These are phyloP conservation scores for Exophiala viscosa DNA, from an alignment of 2,329 filamentous ascomycete species.

Conservation along the genomic window DNA sequence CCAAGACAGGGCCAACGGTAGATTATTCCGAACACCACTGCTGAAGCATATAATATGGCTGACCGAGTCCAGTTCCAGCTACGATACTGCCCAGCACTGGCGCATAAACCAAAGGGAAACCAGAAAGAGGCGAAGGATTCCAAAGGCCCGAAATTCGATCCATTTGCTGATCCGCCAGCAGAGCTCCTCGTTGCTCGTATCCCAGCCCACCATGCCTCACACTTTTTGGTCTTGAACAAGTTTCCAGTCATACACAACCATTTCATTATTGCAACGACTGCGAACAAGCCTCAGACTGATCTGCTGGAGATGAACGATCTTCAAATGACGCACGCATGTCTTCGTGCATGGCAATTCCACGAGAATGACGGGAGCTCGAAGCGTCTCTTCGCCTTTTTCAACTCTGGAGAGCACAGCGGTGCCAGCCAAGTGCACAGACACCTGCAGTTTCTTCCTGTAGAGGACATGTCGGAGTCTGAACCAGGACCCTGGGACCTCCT, in stretches of 20 bases:
- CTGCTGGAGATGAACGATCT: conserved; percentile 43
- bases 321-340: conserved; percentile 39
- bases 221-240: conserved; percentile 47
- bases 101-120: conserved; percentile 38
- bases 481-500: conserved; percentile 45
- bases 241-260: conserved; percentile 48
- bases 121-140: conserved; percentile 4
- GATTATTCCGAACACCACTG: background rate
- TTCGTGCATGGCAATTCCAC: conserved; percentile 38
- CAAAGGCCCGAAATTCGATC: conserved; percentile 37
- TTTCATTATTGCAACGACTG: conserved; percentile 48
- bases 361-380: conserved; percentile 7
- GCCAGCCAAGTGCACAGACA: conserved; percentile 49
- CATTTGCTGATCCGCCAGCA: conserved; percentile 42
- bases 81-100: conserved; percentile 48
- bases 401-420: conserved; percentile 47
- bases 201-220: conserved; percentile 33
- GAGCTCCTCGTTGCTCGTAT: conserved; percentile 43
- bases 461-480: conserved; percentile 37
- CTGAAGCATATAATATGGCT: background rate
- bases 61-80: conserved; percentile 41
- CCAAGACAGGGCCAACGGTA: conserved; percentile 18
- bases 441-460: conserved; percentile 47
- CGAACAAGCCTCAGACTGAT: conserved; percentile 42
- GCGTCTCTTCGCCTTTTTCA: conserved; percentile 48